Conservation (phyloP, 2,329 filamentous ascomycete genomes). For the Parastagonospora nodorum region DNA sequence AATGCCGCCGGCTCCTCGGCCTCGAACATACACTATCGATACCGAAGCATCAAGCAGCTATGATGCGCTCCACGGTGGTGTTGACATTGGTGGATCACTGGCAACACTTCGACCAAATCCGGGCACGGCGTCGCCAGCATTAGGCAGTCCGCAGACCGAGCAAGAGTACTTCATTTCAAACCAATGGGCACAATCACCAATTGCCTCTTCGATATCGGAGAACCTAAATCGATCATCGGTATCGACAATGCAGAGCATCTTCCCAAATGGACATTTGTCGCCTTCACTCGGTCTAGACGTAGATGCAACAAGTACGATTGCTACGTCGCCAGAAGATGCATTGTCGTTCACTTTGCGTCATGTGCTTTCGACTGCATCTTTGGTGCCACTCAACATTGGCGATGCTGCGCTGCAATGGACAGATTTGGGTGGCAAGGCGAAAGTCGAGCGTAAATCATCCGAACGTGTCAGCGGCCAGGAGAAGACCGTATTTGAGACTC, state of each 20-base stretch:
- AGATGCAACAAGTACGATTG: constrained; percentile 17
- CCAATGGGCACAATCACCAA: constrained; percentile 21
- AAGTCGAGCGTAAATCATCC: constrained; percentile 29
- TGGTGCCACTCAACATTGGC: constrained; percentile 31
- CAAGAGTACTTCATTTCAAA: constrained; percentile 19
- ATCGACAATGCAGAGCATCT: constrained; percentile 22
- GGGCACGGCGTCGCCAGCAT: constrained; percentile 12
- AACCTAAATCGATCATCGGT: constrained; percentile 18
- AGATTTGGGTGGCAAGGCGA: constrained; percentile 29
- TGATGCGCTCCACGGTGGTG: constrained; percentile 18
- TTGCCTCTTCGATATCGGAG: neutral
- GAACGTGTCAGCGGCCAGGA: constrained; percentile 8
- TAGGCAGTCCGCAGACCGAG: constrained; percentile 15
- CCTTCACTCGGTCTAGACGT: constrained; percentile 5
- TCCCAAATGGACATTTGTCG: constrained; percentile 13
- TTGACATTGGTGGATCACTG: constrained; percentile 16
- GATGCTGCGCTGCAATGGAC: constrained; percentile 37
- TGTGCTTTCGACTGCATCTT: constrained; percentile 23
- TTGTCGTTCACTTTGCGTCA: constrained; percentile 16
- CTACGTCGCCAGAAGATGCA: constrained; percentile 26
- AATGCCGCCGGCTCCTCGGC: constrained; percentile 27
- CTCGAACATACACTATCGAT: constrained; percentile 33
- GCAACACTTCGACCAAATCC: constrained; percentile 17
- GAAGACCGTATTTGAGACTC: constrained; percentile 7
- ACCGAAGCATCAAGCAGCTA: constrained; percentile 27